Evolutionary conservation across 2,329 filamentous ascomycete species (phyloP), one percentile per base, ranked within the genome.

Genomic region (Allantophomopsis cytisporea): DNA sequence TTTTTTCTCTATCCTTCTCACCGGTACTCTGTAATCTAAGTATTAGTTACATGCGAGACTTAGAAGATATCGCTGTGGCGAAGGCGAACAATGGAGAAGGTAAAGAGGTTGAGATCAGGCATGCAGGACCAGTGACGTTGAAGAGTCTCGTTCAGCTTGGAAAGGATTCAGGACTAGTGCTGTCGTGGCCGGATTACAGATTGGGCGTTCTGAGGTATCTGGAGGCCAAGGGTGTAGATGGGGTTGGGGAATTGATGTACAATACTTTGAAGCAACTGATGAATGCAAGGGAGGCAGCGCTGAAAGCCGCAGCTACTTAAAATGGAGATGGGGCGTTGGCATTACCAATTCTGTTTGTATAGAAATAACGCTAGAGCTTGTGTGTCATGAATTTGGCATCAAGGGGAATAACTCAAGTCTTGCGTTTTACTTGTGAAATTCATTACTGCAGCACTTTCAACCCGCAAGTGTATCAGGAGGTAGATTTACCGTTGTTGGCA

Each of bases 241-340:
- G 86, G 0, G 66, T 89, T 21, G 70, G 72, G 13, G 69, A 79
- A 45, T 60, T 93, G 50, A 80, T 93, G 69, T 82, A 82, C 56
- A 84, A 77, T 50, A 88, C 83, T 1, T 86, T 91, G 73, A 85
- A 80, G 54, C 75, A 80, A 38, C 59, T 89, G 48, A 77, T 76
- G 59, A 71, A 64, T 43, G 36, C 36, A 13, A 39, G 41, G 31
- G 41, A 58, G 60, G 28, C 60, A 58, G 50, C 32, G 15, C 55
- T 60, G 23, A 46, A 39, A 35, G 35, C 31, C 8, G 41, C 32
- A 39, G 34, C 30, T 37, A 31, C 5, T 28, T 35, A 34, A 23
- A 15, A 17, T 16, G 34, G 21, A 17, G 17, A 30, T 39, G 6
- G 13, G 18, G 23, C 23, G 23, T 28, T 28, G 23, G 23, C 5